Evolutionary conservation across 768 basidiomycete genomes (phyloP).

Genomic region (Cyathus striatus): DNA sequence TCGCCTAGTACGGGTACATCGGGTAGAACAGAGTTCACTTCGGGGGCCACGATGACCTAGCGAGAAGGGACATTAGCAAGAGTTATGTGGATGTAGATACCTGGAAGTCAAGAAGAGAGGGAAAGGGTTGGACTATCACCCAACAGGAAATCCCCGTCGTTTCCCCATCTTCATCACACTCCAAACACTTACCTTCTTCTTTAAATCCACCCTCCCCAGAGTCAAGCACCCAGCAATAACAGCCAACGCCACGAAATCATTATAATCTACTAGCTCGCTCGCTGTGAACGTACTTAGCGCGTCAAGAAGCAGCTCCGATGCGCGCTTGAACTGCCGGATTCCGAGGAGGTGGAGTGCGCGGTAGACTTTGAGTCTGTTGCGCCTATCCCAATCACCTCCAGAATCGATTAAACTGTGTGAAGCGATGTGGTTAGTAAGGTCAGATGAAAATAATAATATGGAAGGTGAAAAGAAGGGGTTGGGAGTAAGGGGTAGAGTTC

Average conservation of each 20-base stretch:
- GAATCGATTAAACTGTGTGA: slow-evolving; percentile 82
- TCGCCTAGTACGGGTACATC: slow-evolving; percentile 80
- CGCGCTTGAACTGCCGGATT: slow-evolving; percentile 88
- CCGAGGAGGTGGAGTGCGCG: slow-evolving; percentile 79
- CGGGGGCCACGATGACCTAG: slow-evolving; percentile 80
- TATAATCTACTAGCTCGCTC: slow-evolving; percentile 81
- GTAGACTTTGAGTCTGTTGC: slow-evolving; percentile 96
- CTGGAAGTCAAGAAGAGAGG: no score
- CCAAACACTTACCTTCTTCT: slow-evolving; percentile 74
- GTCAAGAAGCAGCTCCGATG: slow-evolving; percentile 82
- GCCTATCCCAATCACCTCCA: slow-evolving; percentile 97
- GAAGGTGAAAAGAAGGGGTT: no score
- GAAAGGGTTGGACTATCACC: no score
- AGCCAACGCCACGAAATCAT: slow-evolving; percentile 84
- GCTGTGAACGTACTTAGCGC: slow-evolving; percentile 94
- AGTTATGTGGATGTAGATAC: no score
- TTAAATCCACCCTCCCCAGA: slow-evolving; percentile 78
- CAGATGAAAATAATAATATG: no score
- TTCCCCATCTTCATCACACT: not conserved
- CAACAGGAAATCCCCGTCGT: no score
- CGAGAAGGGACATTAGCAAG: no score
- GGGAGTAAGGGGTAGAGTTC: no score
- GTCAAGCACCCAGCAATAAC: slow-evolving; percentile 77
- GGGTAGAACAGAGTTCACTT: slow-evolving; percentile 81
- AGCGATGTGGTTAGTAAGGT: not conserved